phyloP scores from a whole-genome alignment of 192 early-diverging fungal genomes.

The Coemansia sp. region DNA sequence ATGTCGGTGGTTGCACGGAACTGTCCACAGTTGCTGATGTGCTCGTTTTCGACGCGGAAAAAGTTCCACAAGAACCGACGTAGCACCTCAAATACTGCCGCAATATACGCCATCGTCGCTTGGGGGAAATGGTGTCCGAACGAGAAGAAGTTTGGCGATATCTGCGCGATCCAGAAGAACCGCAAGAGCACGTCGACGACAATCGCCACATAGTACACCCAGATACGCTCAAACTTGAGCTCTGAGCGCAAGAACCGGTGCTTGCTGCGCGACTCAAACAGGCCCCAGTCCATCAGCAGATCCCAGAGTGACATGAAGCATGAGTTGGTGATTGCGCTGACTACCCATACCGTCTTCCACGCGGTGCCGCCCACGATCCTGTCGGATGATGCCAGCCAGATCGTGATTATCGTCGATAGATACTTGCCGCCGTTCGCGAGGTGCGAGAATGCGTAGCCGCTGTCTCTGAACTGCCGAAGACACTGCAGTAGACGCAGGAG shows the following conservation, averaged over 20 bases:
- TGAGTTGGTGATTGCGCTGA: slow-evolving; percentile 53
- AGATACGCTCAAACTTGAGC: slow-evolving; percentile 55
- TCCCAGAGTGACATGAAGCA: slow-evolving; percentile 62
- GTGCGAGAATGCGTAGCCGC: slow-evolving; percentile 61
- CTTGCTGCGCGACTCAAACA: slow-evolving; percentile 57
- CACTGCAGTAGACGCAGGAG: slow-evolving; percentile 75
- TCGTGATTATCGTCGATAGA: slow-evolving; percentile 44
- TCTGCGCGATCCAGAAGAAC: slow-evolving; percentile 65
- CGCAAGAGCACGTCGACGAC: slow-evolving; percentile 63
- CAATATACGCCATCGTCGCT: slow-evolving; percentile 44
- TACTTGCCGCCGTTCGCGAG: slow-evolving; percentile 69
- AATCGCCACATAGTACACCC: slow-evolving; percentile 71
- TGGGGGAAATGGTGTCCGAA: slow-evolving; percentile 43
- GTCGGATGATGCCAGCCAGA: slow-evolving; percentile 53
- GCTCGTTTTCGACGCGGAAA: slow-evolving; percentile 80
- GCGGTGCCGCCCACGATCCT: slow-evolving; percentile 29
- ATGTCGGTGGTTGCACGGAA: slow-evolving; percentile 81
- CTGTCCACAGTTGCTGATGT: slow-evolving; percentile 78
- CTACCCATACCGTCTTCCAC: slow-evolving; percentile 51
- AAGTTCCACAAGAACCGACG: slow-evolving; percentile 77
- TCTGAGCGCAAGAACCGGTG: slow-evolving; percentile 61
- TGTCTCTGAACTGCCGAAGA: slow-evolving; percentile 65
- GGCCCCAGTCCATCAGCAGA: slow-evolving; percentile 64
- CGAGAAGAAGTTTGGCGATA: slow-evolving; percentile 50
- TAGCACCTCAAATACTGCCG: slow-evolving; percentile 48